Percentiles rank a stretch among this genome's conserved stretches.
phyloP scores from a whole-genome alignment of 495 filamentous ascomycete species.

The Aspergillus egyptiacus region DNA sequence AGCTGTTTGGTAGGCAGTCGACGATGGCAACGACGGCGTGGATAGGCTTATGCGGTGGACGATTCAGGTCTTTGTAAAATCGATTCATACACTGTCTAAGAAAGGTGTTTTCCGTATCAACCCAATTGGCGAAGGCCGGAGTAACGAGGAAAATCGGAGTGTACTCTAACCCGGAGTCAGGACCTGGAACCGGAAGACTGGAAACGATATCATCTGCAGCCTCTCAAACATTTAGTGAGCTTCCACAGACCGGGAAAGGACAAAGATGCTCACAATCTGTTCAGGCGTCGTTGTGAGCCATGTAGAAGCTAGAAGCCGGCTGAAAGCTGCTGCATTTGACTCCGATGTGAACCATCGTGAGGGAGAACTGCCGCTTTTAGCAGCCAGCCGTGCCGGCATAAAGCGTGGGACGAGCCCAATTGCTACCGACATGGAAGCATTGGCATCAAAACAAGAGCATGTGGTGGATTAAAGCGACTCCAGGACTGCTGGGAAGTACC shows the following conservation, averaged over 20 bases:
- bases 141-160: slow-evolving; percentile 35
- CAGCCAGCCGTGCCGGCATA: slow-evolving; percentile 18
- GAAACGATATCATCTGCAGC: slow-evolving; percentile 31
- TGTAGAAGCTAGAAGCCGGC: slow-evolving; percentile 27
- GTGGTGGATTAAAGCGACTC: too few relatives aligned
- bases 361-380: too few relatives aligned
- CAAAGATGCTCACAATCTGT: slow-evolving; percentile 24
- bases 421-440: slow-evolving; percentile 22
- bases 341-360: slow-evolving; percentile 21
- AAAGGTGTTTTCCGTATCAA: slow-evolving; percentile 29
- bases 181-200: slow-evolving; percentile 17
- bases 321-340: slow-evolving; percentile 1
- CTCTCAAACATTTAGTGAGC: slow-evolving; percentile 21
- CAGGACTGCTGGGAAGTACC: too few relatives aligned
- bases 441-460: neutral
- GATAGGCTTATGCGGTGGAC: slow-evolving; percentile 7
- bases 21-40: slow-evolving; percentile 34
- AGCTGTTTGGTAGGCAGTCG: slow-evolving; percentile 29
- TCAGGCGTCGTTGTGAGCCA: slow-evolving; percentile 38
- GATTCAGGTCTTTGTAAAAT: slow-evolving; percentile 12
- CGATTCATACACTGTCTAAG: slow-evolving; percentile 27
- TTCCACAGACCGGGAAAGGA: neutral
- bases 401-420: slow-evolving; percentile 12
- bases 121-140: slow-evolving; percentile 37
- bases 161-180: slow-evolving; percentile 7